A percentile compares a stretch with the other conserved stretches of the same genome.
Conservation (phyloP, 345 rosid genomes). For the Linum tenue region DNA sequence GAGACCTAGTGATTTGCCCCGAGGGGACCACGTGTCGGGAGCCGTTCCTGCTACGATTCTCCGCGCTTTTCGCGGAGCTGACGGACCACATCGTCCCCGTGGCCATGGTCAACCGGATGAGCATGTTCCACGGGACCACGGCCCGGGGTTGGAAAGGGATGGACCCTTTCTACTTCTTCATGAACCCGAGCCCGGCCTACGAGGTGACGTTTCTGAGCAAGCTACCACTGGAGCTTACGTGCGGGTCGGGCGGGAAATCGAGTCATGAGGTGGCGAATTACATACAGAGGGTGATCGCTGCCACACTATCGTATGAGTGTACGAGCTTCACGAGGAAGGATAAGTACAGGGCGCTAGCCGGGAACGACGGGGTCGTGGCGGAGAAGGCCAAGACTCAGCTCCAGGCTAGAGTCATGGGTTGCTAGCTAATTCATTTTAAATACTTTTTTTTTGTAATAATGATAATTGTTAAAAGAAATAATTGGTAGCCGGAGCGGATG, state of each 20-base stretch:
- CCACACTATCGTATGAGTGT: conserved; percentile 62
- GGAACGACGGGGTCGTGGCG: conserved; percentile 21
- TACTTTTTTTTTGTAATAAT: too few relatives aligned
- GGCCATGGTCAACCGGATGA: conserved; percentile 60
- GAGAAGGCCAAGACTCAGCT: conserved; percentile 58
- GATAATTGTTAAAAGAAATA: too few relatives aligned
- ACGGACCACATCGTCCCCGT: conserved; percentile 72
- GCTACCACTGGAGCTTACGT: conserved; percentile 53
- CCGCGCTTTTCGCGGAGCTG: conserved; percentile 62
- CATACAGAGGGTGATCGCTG: conserved; percentile 17
- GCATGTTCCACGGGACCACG: conserved; percentile 80
- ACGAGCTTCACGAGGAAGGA: conserved; percentile 25
- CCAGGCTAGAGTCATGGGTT: conserved; percentile 28
- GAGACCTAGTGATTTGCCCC: conserved; percentile 72
- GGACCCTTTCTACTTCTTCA: conserved; percentile 50
- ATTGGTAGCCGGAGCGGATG: too few relatives aligned
- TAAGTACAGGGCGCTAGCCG: too few relatives aligned
- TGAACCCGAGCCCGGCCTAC: conserved; percentile 84
- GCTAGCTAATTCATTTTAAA: conserved; percentile 3
- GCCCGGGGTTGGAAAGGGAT: conserved; percentile 48
- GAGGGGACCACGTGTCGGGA: conserved; percentile 87
- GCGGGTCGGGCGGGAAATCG: conserved; percentile 43
- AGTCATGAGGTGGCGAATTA: conserved; percentile 14
- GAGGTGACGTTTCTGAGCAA: conserved; percentile 68
- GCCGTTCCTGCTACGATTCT: conserved; percentile 64